Conservation (phyloP, 1,284 basidiomycete species). For the Fomitopsis schrenkii region DNA sequence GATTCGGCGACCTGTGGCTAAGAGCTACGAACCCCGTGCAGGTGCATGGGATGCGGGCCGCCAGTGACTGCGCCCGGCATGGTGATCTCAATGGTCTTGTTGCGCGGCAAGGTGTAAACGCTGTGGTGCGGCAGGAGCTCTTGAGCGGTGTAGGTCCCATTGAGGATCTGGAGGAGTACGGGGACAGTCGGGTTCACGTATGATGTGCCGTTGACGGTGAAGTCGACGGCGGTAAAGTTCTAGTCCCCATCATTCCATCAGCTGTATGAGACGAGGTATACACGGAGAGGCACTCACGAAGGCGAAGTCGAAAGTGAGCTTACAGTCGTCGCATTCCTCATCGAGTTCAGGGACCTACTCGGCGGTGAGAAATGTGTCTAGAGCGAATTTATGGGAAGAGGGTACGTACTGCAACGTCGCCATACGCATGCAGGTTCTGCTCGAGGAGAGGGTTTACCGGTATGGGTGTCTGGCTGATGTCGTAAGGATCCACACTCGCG, state of each 20-base stretch:
- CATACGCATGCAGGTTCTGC: constrained; percentile 19
- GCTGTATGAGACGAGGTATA: background rate
- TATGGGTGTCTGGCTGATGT: constrained; percentile 12
- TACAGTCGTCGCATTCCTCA: constrained; percentile 23
- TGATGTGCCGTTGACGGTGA: constrained; percentile 23
- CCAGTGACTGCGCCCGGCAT: constrained; percentile 24
- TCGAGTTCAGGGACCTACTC: constrained; percentile 1
- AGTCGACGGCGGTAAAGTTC: constrained; percentile 14
- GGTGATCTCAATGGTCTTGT: constrained; percentile 32
- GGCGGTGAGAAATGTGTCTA: constrained; percentile 1
- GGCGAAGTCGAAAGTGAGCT: constrained; percentile 19
- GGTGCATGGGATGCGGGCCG: constrained; percentile 35
- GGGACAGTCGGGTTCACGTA: constrained; percentile 27
- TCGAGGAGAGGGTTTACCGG: constrained; percentile 22
- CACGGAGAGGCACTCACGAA: constrained; percentile 15
- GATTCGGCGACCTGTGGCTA: background rate
- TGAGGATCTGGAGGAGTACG: constrained; percentile 35
- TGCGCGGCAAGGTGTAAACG: constrained; percentile 23
- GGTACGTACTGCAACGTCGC: background rate
- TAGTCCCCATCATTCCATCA: constrained; percentile 1
- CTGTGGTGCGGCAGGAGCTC: constrained; percentile 28
- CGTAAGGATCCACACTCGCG: constrained; percentile 30
- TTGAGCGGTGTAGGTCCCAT: constrained; percentile 25
- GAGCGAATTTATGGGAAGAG: background rate
- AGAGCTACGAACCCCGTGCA: constrained; percentile 31